Evolutionary conservation across 2,329 filamentous ascomycete species (phyloP).

Genomic region (Microcyclospora tardicrescens): DNA sequence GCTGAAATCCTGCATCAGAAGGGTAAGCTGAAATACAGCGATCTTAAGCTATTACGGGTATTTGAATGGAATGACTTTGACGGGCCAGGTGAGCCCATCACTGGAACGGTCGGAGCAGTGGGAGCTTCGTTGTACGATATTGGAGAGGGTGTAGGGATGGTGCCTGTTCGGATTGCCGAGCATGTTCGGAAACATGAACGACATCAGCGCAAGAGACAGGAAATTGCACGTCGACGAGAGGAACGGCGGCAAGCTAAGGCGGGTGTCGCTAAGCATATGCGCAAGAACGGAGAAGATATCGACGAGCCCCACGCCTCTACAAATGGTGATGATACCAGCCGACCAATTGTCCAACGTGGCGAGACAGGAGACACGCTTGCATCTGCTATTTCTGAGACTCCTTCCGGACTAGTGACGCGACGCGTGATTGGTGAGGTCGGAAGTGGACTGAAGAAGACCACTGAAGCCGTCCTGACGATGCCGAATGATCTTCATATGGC

Average conservation of each 20-base stretch:
- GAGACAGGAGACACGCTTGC: constrained; percentile 14
- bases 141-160: constrained; percentile 49
- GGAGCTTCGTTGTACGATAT: constrained; percentile 46
- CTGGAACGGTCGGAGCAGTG: constrained; percentile 50
- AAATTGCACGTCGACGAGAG: constrained; percentile 17
- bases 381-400: constrained; percentile 17
- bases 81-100: constrained; percentile 60
- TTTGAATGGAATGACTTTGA: constrained; percentile 68
- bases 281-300: not conserved
- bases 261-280: not conserved
- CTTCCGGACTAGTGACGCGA: constrained; percentile 14
- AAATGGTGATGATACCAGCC: constrained; percentile 1
- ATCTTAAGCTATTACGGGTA: constrained; percentile 51
- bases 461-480: constrained; percentile 61
- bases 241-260: constrained; percentile 13
- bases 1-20: constrained; percentile 51
- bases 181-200: constrained; percentile 43
- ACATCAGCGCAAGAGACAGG: constrained; percentile 37
- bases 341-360: constrained; percentile 9
- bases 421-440: constrained; percentile 47
- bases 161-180: constrained; percentile 50
- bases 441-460: constrained; percentile 57
- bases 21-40: constrained; percentile 50
- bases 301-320: not conserved
- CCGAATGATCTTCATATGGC: constrained; percentile 78